Evolutionary conservation across 2,329 filamentous ascomycete species (phyloP), one percentile per base, ranked within the genome.

Genomic region (Biscogniauxia marginata): DNA sequence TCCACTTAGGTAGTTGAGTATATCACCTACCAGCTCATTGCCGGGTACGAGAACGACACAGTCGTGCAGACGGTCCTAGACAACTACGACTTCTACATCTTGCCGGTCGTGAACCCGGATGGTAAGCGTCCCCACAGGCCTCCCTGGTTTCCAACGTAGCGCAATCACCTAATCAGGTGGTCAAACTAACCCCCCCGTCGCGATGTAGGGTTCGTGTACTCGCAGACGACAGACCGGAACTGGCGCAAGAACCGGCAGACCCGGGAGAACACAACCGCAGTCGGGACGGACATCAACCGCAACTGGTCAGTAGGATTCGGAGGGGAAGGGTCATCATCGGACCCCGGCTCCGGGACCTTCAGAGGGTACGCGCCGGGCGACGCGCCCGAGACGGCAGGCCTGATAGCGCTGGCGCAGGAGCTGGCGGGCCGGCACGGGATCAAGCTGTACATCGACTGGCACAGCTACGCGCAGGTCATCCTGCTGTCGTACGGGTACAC

Each of bases 391-490:
- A 79, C 74, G 58, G 74, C 74, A 53, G 77, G 70, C 4, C 71
- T 85, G 34, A 75, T 76, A 24, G 73, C 75, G 4, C 78, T 79
- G 47, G 72, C 82, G 19, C 73, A 75, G 49, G 65, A 70, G 43
- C 65, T 85, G 21, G 72, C 74, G 25, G 61, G 62, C 16, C 49
- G 59, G 3, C 74, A 77, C 49, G 79, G 79, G 2, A 74, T 84
- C 52, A 77, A 80, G 53, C 71, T 83, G 11, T 86, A 81, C 71
- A 79, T 86, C 65, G 84, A 86, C 69, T 81, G 81, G 69, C 84
- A 86, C 68, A 78, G 79, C 20, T 86, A 85, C 71, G 75, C 75
- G 13, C 81, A 85, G 63, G 74, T 77, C 51, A 77, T 84, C 53
- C 73, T 84, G 49, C 77, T 79, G 18, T 80, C 77, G 7, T 85